phyloP scores from a whole-genome alignment of 495 filamentous ascomycete species.

The Annulohypoxylon stygium region DNA sequence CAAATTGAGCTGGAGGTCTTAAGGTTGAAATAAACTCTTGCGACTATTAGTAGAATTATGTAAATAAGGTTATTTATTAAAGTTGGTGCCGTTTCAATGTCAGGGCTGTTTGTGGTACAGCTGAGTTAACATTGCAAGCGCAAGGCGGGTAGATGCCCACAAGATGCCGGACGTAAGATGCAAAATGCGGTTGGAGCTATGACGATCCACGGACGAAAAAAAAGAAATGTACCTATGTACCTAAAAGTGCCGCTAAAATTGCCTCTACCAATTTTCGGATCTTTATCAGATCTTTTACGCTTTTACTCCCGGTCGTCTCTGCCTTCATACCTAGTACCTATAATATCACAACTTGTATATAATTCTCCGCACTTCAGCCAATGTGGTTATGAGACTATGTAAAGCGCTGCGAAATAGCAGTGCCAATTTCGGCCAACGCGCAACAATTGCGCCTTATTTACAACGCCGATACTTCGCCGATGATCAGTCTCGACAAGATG shows the following conservation, averaged over 20 bases:
- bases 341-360: conserved; percentile 5
- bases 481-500: conserved; percentile 8
- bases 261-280: neutral
- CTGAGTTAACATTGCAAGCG: conserved; percentile 1
- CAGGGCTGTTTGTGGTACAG: conserved; percentile 1
- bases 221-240: neutral
- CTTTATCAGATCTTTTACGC: neutral
- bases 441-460: conserved; percentile 14
- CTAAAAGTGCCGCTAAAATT: neutral
- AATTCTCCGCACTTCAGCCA: conserved; percentile 6
- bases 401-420: conserved; percentile 42
- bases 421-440: conserved; percentile 31
- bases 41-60: neutral
- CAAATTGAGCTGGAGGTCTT: neutral
- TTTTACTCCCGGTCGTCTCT: neutral
- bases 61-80: conserved; percentile 3
- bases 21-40: conserved; percentile 28
- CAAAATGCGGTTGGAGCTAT: conserved; percentile 20
- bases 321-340: neutral
- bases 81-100: conserved; percentile 10
- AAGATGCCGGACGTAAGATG: conserved; percentile 3
- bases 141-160: neutral
- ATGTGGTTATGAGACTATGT: conserved; percentile 53
- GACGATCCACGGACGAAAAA: neutral
- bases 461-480: conserved; percentile 22